These are phyloP conservation scores for Tanacetum coccineum DNA, from an alignment of 129 eudicot genomes.

Conservation along the genomic window DNA sequence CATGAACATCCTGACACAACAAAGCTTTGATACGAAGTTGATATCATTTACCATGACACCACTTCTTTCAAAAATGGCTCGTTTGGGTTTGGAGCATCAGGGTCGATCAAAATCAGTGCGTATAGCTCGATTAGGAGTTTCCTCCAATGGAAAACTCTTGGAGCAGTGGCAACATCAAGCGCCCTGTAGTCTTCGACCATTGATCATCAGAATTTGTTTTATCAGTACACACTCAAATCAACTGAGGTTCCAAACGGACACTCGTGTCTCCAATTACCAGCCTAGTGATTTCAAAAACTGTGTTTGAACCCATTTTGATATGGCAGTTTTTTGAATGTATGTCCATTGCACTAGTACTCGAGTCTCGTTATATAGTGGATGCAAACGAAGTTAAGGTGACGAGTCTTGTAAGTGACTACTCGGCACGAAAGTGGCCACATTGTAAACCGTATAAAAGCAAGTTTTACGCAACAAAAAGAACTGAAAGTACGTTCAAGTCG, in stretches of 20 bases:
- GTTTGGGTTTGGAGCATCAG: not conserved
- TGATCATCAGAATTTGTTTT: not conserved
- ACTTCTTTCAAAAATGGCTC: conserved; percentile 6
- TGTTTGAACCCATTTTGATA: conserved; percentile 2
- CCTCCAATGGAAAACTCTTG: not conserved
- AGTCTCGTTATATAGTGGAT: not conserved
- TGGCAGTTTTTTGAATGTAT: not conserved
- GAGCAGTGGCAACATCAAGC: not conserved
- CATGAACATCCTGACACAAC: not conserved
- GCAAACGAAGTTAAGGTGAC: not conserved
- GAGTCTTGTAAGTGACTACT: not conserved
- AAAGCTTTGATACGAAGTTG: not conserved
- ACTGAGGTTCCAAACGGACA: conserved; percentile 1
- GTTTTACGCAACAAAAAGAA: no score
- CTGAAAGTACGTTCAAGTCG: no score
- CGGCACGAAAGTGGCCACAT: not conserved
- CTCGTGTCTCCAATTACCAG: not conserved
- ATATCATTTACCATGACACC: conserved; percentile 6
- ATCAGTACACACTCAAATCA: not conserved
- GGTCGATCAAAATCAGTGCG: conserved; percentile 13
- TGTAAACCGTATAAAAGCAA: no score
- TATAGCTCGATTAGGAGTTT: not conserved
- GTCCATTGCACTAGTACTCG: not conserved
- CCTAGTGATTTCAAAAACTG: not conserved
- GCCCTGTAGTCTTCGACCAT: not conserved